Evolutionary conservation across 352 stramenopile genomes (phyloP), one percentile per base, ranked within the genome.

Genomic region (Phytophthora melonis): DNA sequence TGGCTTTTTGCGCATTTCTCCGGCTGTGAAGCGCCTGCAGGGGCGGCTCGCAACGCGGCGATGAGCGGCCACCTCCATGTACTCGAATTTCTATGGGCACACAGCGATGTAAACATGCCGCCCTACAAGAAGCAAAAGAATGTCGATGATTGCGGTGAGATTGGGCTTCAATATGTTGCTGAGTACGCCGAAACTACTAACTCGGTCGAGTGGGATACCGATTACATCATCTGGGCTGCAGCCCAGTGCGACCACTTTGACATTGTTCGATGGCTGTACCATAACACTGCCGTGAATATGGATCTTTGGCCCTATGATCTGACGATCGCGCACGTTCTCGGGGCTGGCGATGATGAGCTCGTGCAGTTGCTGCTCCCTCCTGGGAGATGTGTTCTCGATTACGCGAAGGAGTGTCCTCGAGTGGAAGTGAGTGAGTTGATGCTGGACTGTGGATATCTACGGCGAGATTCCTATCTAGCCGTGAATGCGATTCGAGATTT

Each of bases 401-500:
- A 68, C 11, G 58, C 50, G 16, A 13, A 1, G 3, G 36, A 1
- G 58, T 16, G 34, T 34, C 57, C 57, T 7, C 9, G 30, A 1
- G 19, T 11, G 5, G 66, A 68, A 6, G 21, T 74, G 43, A 59
- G 69, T 2, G 53, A 74, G 9, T 74, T 27, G 66, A 68, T 74
- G 67, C 7, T 74, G 50, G 27, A 62, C 14, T 53, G 56, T 23
- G 58, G 39, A 21, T 64, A 68, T 30, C 54, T 73, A 18, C 7
- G 14, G 6, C 54, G 41, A n/a, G 19, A 68, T 39, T 19, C 18
- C 30, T 1, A 30, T 7, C 5, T 55, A 23, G 66, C 66, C 36
- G 66, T 21, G 18, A 30, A 2, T n/a, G 18, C 66, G 9, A 63
- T 68, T 18, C 19, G n/a, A 13, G 21, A 56, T 58, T 52, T 74